Evolutionary conservation across 2,329 filamentous ascomycete species (phyloP), one percentile per base, ranked within the genome.

Genomic region (Sporothrix globosa): DNA sequence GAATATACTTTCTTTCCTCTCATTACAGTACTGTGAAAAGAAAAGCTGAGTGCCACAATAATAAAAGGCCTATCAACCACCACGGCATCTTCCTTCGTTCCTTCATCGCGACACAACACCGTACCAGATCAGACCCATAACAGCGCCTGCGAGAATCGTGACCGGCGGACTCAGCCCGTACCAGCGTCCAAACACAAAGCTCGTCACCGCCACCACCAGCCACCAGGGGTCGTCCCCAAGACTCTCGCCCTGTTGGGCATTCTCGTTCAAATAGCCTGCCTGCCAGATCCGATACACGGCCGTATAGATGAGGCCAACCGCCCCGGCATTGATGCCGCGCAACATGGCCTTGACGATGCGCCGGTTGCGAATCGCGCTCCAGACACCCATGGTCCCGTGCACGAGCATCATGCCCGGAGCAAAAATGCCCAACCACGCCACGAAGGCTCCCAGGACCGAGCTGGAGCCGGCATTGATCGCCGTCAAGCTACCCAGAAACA

Each of bases 111-210:
- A 53, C 21, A 53, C 50, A 53, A 53, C 24, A 27, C 50, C 50
- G 50, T 53, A 53, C 50, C 50, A 53, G 50, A 53, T 53, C n/a
- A 53, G 50, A 27, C 50, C 50, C 50, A 53, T 53, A 3, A 53
- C 11, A 7, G 50, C 50, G 14, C 50, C 50, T 21, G 50, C 50
- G 13, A 27, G 21, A 21, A 53, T 53, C 9, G n/a, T 21, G 2
- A 53, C 24, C 21, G 50, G 50, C 50, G 50, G 50, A 21, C 50
- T 53, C 21, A 53, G 7, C 21, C 50, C 50, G 13, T 53, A 53
- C 50, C 50, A 53, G 24, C 50, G 50, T 27, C 50, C 50, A 21
- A 21, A 53, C 21, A 53, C 50, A 21, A 53, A 53, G 13, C 50
- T 53, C n/a, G 50, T 9, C 10, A 5, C 50, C 50, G 50, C n/a